Evolutionary conservation across 345 rosid species (phyloP).

Genomic region (Salix exigua): DNA sequence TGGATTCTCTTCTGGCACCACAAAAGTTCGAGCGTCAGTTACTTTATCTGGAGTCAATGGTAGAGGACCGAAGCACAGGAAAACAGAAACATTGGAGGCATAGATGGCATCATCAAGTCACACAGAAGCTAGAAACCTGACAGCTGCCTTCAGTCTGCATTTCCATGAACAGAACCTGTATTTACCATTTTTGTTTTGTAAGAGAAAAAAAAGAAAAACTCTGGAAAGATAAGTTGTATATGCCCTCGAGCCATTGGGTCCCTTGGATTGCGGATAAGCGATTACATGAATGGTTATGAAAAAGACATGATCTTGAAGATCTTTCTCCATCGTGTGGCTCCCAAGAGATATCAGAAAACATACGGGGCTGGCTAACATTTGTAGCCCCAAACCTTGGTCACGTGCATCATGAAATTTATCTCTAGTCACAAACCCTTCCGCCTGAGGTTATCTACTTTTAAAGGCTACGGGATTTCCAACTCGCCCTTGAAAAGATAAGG

Average conservation of each 20-base stretch:
- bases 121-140: too few relatives aligned
- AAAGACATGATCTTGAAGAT: neutral
- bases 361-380: neutral
- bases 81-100: too few relatives aligned
- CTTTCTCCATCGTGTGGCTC: neutral
- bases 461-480: constrained; percentile 17
- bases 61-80: too few relatives aligned
- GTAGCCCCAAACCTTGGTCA: neutral
- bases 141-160: too few relatives aligned
- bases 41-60: neutral
- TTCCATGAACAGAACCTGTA: too few relatives aligned
- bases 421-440: neutral
- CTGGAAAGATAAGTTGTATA: neutral
- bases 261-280: neutral
- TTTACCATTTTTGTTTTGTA: too few relatives aligned
- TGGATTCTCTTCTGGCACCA: constrained; percentile 57
- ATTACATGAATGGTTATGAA: neutral
- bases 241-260: neutral
- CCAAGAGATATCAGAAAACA: neutral
- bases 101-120: too few relatives aligned
- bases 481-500: constrained; percentile 22
- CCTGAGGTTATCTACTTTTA: constrained; percentile 13
- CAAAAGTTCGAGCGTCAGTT: neutral
- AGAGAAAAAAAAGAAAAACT: neutral
- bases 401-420: constrained; percentile 7